Percentiles rank a stretch among this genome's conserved stretches.
Evolutionary conservation across 371 early-diverging fungal genomes (phyloP).

Genomic region (Capillidium rhysosporum): DNA sequence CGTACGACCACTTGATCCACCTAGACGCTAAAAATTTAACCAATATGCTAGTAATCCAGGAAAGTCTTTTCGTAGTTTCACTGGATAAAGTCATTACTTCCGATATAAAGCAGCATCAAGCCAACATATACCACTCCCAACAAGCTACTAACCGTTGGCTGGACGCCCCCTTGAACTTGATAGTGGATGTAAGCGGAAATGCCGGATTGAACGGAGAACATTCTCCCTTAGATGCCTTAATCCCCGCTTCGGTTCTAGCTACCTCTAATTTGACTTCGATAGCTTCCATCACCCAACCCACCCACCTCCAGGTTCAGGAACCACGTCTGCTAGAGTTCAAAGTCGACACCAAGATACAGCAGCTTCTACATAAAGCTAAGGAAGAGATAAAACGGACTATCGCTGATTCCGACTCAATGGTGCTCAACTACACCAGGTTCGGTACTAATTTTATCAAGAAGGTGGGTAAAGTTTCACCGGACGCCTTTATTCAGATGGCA

Average conservation of each 20-base stretch:
- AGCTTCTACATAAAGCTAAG: conserved; percentile 31
- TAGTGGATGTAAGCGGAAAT: conserved; percentile 46
- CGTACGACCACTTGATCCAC: neutral
- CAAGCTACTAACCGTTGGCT: conserved; percentile 78
- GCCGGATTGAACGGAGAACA: conserved; percentile 63
- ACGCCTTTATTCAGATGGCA: conserved; percentile 74
- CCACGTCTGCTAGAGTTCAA: conserved; percentile 23
- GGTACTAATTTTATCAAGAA: conserved; percentile 48
- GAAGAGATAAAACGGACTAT: conserved; percentile 22
- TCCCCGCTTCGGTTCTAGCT: conserved; percentile 41
- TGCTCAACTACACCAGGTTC: conserved; percentile 36
- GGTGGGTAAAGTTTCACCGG: conserved; percentile 50
- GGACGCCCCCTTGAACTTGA: conserved; percentile 50
- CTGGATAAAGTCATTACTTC: neutral
- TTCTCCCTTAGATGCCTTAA: conserved; percentile 61
- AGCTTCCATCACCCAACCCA: too few relatives aligned
- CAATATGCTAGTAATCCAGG: neutral
- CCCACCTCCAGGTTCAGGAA: too few relatives aligned
- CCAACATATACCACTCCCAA: conserved; percentile 29
- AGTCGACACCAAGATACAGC: conserved; percentile 20
- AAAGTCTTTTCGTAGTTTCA: neutral
- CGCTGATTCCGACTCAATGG: conserved; percentile 35
- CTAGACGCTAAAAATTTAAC: neutral
- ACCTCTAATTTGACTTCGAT: conserved; percentile 19
- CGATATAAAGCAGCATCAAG: conserved; percentile 13